Conservation (phyloP, 257 asterid genomes). For the Petrea volubilis region DNA sequence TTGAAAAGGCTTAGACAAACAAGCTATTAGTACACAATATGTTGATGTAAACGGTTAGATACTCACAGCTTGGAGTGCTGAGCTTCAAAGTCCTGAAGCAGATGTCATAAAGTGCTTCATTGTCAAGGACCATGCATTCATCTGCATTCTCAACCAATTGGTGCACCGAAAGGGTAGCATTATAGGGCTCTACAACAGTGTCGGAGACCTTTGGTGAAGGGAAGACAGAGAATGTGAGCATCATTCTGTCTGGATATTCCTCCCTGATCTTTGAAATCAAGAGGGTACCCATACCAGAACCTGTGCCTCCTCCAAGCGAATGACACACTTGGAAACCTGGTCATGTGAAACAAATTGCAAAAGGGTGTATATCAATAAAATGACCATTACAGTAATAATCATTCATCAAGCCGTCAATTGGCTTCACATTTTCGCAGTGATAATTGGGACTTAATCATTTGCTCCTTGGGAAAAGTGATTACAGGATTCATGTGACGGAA, state of each 20-base stretch:
- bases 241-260: conserved; percentile 70
- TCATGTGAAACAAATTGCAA: neutral
- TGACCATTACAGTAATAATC: neutral
- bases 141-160: conserved; percentile 72
- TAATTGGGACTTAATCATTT: neutral
- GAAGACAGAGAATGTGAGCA: conserved; percentile 75
- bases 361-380: neutral
- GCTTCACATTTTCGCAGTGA: neutral
- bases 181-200: conserved; percentile 69
- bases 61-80: conserved; percentile 68
- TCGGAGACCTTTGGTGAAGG: conserved; percentile 77
- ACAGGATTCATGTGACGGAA: neutral
- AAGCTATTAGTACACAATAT: neutral
- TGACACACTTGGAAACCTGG: conserved; percentile 72
- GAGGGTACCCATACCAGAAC: conserved; percentile 75
- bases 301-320: conserved; percentile 75
- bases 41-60: neutral
- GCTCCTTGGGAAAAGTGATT: neutral
- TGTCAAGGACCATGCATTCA: conserved; percentile 76
- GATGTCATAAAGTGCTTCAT: conserved; percentile 66
- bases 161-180: conserved; percentile 66
- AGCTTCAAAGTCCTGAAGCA: conserved; percentile 72
- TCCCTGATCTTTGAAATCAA: conserved; percentile 69
- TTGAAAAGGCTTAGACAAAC: too few species aligned
- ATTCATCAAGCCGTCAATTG: neutral